Evolutionary conservation across 2,329 filamentous ascomycete species (phyloP), one percentile per base, ranked within the genome.

Genomic region (Lecanicillium sp.): DNA sequence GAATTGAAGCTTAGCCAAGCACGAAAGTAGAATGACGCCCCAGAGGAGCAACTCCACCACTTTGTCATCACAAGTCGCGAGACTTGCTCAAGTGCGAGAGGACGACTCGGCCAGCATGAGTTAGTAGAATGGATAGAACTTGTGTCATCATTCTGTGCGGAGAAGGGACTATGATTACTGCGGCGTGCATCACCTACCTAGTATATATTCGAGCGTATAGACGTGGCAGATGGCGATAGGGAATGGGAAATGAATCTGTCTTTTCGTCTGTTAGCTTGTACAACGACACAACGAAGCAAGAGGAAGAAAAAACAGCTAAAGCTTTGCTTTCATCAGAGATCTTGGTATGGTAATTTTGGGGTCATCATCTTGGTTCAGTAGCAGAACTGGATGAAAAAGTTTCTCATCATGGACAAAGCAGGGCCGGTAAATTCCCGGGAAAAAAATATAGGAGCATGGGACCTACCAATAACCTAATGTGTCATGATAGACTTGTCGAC

Each of bases 111-210:
- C 68, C 58, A 65, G 64, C 62, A 72, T 68, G 72, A 71, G 59
- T 68, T 83, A 71, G 76, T 80, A 73, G 79, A 83, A 83, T 83
- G 79, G 79, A 83, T 83, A 80, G 48, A 78, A 78, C 79, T 78
- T 64, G 57, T 58, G 45, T 64, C 59, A 65, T 64, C 59, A 63
- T 55, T 42, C 41, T 44, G 35, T 42, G 42, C 35, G 20, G 32
- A 11, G 27, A 17, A 13, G 8, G 3, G 7, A 22, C 22, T 17
- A 16, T 33, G 29, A 31, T 30, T 25, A 40, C 20, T 31, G 2
- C 12, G 6, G 16, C 4, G 4, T 11, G 35, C 28, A 28, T 12
- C 28, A 13, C 4, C 16, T 4, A 14, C 6, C 9, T 13, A 19
- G 33, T 41, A 29, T 18, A 36, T 36, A 33, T 41, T 41, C 29